Evolutionary conservation across 371 early-diverging fungal genomes (phyloP).

Genomic region (Mortierella sp.): DNA sequence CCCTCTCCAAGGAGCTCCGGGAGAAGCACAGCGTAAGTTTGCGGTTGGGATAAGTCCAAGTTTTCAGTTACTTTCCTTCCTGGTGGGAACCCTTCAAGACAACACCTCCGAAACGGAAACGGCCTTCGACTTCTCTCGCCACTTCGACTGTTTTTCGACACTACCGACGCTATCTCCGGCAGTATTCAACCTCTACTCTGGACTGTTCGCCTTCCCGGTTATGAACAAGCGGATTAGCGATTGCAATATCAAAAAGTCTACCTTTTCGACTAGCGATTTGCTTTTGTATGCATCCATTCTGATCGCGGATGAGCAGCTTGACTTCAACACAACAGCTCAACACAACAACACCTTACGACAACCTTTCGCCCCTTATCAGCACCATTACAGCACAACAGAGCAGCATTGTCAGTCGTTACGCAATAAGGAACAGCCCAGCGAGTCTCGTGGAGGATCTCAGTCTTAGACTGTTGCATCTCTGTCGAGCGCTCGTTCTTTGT

Average conservation of each 20-base stretch:
- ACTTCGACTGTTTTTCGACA: slow-evolving; percentile 1
- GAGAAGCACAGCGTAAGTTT: slow-evolving; percentile 92
- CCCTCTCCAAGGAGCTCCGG: slow-evolving; percentile 98
- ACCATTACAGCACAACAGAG: slow-evolving; percentile 9
- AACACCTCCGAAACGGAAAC: not conserved
- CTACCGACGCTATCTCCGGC: not conserved
- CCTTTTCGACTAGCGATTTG: not conserved
- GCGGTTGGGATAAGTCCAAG: slow-evolving; percentile 60
- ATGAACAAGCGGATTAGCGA: not conserved
- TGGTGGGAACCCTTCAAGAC: slow-evolving; percentile 24
- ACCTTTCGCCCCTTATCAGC: slow-evolving; percentile 4
- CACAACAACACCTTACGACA: not conserved
- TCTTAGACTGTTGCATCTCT: slow-evolving; percentile 10
- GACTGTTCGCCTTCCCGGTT: not conserved
- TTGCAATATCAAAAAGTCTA: not conserved
- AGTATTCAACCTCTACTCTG: not conserved
- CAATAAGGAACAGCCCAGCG: slow-evolving; percentile 38
- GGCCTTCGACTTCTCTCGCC: not conserved
- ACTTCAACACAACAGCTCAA: not conserved
- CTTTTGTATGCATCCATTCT: not conserved
- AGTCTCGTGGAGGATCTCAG: slow-evolving; percentile 11
- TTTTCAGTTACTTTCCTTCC: slow-evolving; percentile 4
- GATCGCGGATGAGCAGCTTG: not conserved
- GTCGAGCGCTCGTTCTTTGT: slow-evolving; percentile 25
- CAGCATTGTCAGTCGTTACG: slow-evolving; percentile 49